Evolutionary conservation across 1,139 yeast species (phyloP), one percentile per base, ranked within the genome.

Genomic region (Lodderomyces metapsilosis): DNA sequence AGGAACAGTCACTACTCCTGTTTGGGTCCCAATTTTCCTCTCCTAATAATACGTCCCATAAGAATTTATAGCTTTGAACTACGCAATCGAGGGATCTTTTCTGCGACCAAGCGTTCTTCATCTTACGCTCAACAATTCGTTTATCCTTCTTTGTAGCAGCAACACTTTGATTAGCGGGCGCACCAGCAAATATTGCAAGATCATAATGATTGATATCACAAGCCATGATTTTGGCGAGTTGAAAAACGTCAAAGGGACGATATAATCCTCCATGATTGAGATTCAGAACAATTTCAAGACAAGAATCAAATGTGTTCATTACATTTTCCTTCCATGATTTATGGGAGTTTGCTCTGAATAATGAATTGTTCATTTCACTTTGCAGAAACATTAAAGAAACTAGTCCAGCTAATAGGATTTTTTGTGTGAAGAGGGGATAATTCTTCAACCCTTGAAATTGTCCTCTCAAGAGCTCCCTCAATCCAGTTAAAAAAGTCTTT

Each of bases 111-210:
- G 77, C 78, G 32, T 54, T 58, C 40, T 57, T 64, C 35, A 82
- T 68, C 53, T 80, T 76, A 31, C 67, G 66, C 50, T 71, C 77
- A 20, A 78, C 85, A 25, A 72, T 67, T 46, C 64, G 66, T 50
- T 76, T 74, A 54, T 77, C 92, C 42, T 71, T 67, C 16, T 67
- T 59, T 6, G 79, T 74, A 2, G 88, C 85, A 41, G 71, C 74
- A 22, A 86, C 94, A 57, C 86, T 87, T 81, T 86, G 84, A 51
- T 88, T 76, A 55, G 85, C 80, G 0, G 94, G 92, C 1, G 89
- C 85, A 1, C 96, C 96, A 5, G 91, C 84, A 57, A 71, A 83
- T 7, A 85, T 82, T 41, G 85, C 86, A 43, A 85, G 77, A 58
- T 88, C 95, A 58, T 84, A 82, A 48, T 86, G 88, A 44, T 85